Percentiles rank a stretch among this genome's conserved stretches.
phyloP scores from a whole-genome alignment of 768 basidiomycete species.

The Tulasnella sp. region DNA sequence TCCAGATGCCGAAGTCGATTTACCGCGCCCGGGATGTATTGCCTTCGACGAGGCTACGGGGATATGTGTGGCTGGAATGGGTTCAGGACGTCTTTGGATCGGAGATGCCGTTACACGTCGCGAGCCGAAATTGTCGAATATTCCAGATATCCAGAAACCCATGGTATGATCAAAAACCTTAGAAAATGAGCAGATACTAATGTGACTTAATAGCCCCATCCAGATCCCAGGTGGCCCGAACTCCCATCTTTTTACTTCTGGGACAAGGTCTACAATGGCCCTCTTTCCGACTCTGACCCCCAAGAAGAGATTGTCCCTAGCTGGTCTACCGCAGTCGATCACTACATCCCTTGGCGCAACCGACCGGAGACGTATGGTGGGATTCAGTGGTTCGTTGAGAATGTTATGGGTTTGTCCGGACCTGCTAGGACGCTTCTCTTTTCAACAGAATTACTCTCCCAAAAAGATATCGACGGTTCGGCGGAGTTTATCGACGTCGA shows the following conservation, averaged over 20 bases:
- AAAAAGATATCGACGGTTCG: background rate
- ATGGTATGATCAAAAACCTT: background rate
- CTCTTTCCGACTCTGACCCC: background rate
- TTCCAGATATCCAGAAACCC: background rate
- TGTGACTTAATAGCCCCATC: background rate
- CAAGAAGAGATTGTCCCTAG: background rate
- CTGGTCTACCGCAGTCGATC: background rate
- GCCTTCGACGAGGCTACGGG: background rate
- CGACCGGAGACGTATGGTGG: background rate
- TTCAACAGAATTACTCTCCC: background rate
- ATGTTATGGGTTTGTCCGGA: background rate
- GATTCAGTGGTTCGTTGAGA: background rate
- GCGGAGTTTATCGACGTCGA: background rate
- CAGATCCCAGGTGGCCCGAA: background rate
- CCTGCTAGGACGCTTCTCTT: background rate
- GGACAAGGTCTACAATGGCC: background rate
- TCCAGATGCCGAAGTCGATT: background rate
- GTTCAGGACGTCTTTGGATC: background rate
- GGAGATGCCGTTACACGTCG: background rate
- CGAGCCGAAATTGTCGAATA: background rate
- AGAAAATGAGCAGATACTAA: background rate
- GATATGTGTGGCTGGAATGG: background rate
- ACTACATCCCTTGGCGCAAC: background rate
- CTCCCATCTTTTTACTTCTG: background rate
- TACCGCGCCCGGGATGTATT: background rate